Evolutionary conservation across 1,284 basidiomycete species (phyloP), one percentile per base, ranked within the genome.

Genomic region (Inonotus obliquus): DNA sequence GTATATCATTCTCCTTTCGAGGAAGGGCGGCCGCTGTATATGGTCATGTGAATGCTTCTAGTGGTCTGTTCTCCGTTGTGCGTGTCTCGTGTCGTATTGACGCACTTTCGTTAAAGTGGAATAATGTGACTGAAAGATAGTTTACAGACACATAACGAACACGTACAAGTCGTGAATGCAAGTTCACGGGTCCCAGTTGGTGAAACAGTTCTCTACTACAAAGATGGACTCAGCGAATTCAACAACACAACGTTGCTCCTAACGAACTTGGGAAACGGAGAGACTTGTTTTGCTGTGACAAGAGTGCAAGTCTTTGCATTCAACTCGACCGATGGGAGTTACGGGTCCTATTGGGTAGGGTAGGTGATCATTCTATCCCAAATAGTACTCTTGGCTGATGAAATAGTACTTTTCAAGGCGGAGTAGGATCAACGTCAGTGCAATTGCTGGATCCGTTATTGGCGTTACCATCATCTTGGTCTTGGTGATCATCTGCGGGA

Each of bases 31-130:
- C 48, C 13, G 56, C 56, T 29, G 35, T 57, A n/a, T 57, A 57
- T n/a, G 56, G 56, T 48, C 56, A 41, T 32, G 47, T 48, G 25
- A 57, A 47, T 32, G 56, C 44, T 21, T 29, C 41, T 21, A 57
- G 56, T 48, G 56, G 56, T 44, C 21, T 38, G 27, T 57, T 47
- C 27, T 57, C 56, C 14, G 41, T 57, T 47, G 56, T 48, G 56
- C 25, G 44, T 35, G 1, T 23, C 21, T 29, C 32, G 19, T 25
- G 41, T 44, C 41, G 13, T 4, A 10, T 27, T 23, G 25, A 2
- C 47, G 35, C n/a, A 13, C 10, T 49, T 49, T 17, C 14, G 13
- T 35, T 6, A 21, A 52, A 32, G 27, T 2, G 51, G 17, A 27
- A 11, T 29, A 29, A 52, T 52, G 25, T 25, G 19, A 52, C 13